phyloP scores from a whole-genome alignment of 352 stramenopile genomes.

The Phytophthora crassamura region DNA sequence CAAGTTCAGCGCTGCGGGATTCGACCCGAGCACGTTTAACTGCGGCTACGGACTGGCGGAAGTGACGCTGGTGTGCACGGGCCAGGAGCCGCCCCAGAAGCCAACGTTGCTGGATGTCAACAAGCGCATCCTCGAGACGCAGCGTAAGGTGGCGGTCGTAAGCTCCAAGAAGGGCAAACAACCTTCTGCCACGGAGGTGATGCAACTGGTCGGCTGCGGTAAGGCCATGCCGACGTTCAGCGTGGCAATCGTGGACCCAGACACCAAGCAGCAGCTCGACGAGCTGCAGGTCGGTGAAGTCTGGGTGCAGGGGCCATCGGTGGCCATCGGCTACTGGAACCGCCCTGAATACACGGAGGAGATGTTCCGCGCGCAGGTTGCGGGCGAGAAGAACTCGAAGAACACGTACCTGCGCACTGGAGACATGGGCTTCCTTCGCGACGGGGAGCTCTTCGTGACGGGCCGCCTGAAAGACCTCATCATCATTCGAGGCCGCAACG shows the following conservation, averaged over 20 bases:
- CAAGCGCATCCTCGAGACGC: conserved; percentile 66
- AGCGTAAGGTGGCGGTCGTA: conserved; percentile 54
- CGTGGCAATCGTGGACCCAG: conserved; percentile 71
- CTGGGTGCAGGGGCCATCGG: conserved; percentile 90
- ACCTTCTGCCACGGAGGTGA: conserved; percentile 36
- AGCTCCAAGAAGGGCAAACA: conserved; percentile 32
- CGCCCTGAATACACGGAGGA: conserved; percentile 70
- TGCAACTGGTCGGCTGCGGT: conserved; percentile 82
- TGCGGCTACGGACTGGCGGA: conserved; percentile 84
- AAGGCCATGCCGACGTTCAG: conserved; percentile 80
- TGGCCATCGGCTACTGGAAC: conserved; percentile 80
- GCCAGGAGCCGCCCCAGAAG: conserved; percentile 65
- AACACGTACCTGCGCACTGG: conserved; percentile 67
- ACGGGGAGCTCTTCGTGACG: conserved; percentile 78
- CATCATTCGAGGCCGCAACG: conserved; percentile 85
- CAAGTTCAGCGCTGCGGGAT: conserved; percentile 67
- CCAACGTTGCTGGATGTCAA: conserved; percentile 72
- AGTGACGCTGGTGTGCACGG: conserved; percentile 83
- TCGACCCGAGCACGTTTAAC: conserved; percentile 81
- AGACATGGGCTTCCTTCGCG: conserved; percentile 77
- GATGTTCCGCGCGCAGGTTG: conserved; percentile 69
- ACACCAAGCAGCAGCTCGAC: conserved; percentile 52
- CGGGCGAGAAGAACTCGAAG: conserved; percentile 43
- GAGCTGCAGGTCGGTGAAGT: conserved; percentile 90
- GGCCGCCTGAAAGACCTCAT: conserved; percentile 85